Evolutionary conservation across 1,284 basidiomycete species (phyloP).

Genomic region (Pseudozyma flocculosa): DNA sequence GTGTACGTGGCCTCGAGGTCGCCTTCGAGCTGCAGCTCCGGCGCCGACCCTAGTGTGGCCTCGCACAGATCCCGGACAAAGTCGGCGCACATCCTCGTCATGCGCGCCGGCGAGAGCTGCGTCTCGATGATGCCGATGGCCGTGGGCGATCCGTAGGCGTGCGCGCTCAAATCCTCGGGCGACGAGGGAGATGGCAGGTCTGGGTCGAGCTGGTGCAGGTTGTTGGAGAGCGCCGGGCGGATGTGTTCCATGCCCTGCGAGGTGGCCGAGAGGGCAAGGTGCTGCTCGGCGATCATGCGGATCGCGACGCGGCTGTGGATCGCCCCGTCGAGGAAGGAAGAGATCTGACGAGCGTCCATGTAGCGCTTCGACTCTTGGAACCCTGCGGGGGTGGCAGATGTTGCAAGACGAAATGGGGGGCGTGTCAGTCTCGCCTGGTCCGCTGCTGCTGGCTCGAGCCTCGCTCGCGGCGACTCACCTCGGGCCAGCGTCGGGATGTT

Average conservation of each 20-base stretch:
- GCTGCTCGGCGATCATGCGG: conserved; percentile 86
- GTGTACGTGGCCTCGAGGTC: conserved; percentile 60
- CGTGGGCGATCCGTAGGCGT: conserved; percentile 36
- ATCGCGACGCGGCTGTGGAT: conserved; percentile 85
- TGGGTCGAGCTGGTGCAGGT: conserved; percentile 19
- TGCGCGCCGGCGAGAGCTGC: conserved; percentile 55
- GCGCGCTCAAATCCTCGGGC: conserved; percentile 10
- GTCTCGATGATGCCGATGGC: conserved; percentile 54
- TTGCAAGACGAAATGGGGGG: neutral
- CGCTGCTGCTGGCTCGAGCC: no score
- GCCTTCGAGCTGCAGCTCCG: conserved; percentile 56
- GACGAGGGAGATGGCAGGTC: conserved; percentile 6
- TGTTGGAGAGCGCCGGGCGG: conserved; percentile 4
- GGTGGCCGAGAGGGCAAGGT: conserved; percentile 68
- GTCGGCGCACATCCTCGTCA: conserved; percentile 61
- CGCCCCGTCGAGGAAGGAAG: conserved; percentile 76
- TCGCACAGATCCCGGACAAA: conserved; percentile 81
- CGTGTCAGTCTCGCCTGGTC: no score
- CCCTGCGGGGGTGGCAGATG: conserved; percentile 61
- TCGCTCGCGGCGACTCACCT: no score
- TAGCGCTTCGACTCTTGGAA: conserved; percentile 84
- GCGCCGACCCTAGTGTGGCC: conserved; percentile 76
- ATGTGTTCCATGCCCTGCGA: conserved; percentile 9
- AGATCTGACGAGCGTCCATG: conserved; percentile 75
- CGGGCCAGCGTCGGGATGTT: conserved; percentile 87